A percentile compares a stretch with the other conserved stretches of the same genome.
Evolutionary conservation across 2,329 filamentous ascomycete genomes (phyloP).

Genomic region (Emergomyces orientalis): DNA sequence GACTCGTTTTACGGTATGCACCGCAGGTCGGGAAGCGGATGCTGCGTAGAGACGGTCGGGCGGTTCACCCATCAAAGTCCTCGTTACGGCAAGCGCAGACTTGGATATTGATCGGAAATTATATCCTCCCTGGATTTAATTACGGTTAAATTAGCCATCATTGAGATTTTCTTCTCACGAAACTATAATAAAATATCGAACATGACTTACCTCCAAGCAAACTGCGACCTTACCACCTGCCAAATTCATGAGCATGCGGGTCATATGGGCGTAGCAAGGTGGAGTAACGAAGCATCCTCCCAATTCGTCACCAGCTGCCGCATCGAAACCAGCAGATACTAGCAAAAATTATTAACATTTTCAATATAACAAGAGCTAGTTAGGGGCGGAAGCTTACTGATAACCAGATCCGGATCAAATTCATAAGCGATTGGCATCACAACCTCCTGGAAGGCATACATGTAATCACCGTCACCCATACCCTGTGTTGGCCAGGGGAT

Average conservation of each 20-base stretch:
- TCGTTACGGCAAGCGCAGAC: conserved; percentile 82
- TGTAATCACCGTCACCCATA: conserved; percentile 95
- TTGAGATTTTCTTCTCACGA: background rate
- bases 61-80: conserved; percentile 90
- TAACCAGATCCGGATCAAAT: conserved; percentile 88
- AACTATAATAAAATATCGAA: background rate
- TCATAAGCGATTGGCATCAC: conserved; percentile 94
- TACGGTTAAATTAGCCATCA: background rate
- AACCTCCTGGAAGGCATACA: conserved; percentile 90
- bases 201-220: conserved; percentile 58
- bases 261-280: conserved; percentile 93
- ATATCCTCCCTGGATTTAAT: conserved; percentile 60
- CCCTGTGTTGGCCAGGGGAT: conserved; percentile 59
- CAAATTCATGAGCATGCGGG: conserved; percentile 95
- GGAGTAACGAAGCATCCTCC: conserved; percentile 90
- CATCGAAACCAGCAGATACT: conserved; percentile 92
- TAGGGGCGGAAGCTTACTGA: conserved; percentile 42
- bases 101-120: conserved; percentile 87
- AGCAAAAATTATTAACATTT: conserved; percentile 12
- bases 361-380: conserved; percentile 9
- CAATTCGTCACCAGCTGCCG: conserved; percentile 83
- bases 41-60: conserved; percentile 52
- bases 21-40: conserved; percentile 42
- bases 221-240: conserved; percentile 83
- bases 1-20: conserved; percentile 49